phyloP scores from a whole-genome alignment of 805 yeast genomes.

The Saturnispora sanitii region DNA sequence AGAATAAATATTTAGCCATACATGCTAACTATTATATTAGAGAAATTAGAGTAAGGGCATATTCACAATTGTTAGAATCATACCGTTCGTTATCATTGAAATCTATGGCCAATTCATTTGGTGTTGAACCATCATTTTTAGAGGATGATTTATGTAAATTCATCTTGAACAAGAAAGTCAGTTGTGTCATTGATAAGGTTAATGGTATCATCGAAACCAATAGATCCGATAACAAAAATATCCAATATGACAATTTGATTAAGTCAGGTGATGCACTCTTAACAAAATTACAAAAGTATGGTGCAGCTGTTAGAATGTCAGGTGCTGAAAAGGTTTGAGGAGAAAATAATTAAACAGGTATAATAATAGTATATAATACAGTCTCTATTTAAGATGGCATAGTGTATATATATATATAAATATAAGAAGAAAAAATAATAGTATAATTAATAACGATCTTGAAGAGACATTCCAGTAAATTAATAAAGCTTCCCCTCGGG shows the following conservation, averaged over 20 bases:
- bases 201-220: slow-evolving; percentile 93
- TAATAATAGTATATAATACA: no score
- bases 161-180: slow-evolving; percentile 86
- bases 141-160: slow-evolving; percentile 83
- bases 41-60: slow-evolving; percentile 91
- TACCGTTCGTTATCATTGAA: slow-evolving; percentile 82
- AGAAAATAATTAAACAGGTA: not conserved
- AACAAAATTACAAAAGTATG: slow-evolving; percentile 92
- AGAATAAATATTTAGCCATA: slow-evolving; percentile 53
- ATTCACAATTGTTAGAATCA: slow-evolving; percentile 86
- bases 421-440: no score
- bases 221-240: slow-evolving; percentile 92
- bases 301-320: slow-evolving; percentile 91
- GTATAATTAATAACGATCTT: no score
- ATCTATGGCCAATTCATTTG: slow-evolving; percentile 91
- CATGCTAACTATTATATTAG: slow-evolving; percentile 82
- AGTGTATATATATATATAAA: not conserved
- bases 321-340: slow-evolving; percentile 66
- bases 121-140: slow-evolving; percentile 77
- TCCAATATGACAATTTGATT: slow-evolving; percentile 79
- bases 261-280: slow-evolving; percentile 88
- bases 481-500: not conserved
- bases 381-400: no score
- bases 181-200: slow-evolving; percentile 92
- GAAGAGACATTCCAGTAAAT: no score